phyloP scores from a whole-genome alignment of 2,329 filamentous ascomycete species.

The Fusarium succisae region DNA sequence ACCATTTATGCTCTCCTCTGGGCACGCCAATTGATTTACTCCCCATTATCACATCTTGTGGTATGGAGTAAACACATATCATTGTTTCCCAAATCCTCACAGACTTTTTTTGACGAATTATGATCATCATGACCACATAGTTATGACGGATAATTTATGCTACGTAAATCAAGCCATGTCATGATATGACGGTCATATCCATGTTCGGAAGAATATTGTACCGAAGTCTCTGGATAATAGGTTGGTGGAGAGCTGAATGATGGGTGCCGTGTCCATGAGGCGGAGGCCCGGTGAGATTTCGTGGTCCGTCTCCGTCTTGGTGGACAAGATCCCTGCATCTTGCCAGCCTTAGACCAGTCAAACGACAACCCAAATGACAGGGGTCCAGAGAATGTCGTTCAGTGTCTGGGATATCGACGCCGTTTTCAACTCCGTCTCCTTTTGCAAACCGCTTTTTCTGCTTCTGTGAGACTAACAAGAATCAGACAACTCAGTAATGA shows the following conservation, averaged over 20 bases:
- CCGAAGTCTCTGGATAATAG: background rate
- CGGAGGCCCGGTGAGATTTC: slow-evolving; percentile 46
- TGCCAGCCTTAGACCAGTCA: slow-evolving; percentile 26
- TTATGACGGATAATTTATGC: background rate
- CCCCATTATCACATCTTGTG: slow-evolving; percentile 4
- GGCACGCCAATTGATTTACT: slow-evolving; percentile 36
- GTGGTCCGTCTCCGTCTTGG: slow-evolving; percentile 39
- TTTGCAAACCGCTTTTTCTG: slow-evolving; percentile 28
- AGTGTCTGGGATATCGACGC: slow-evolving; percentile 23
- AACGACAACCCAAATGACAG: slow-evolving; percentile 27
- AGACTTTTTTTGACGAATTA: background rate
- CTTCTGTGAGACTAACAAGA: slow-evolving; percentile 7
- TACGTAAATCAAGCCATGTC: background rate
- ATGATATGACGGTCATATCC: background rate
- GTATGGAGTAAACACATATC: slow-evolving; percentile 7
- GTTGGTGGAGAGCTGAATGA: background rate
- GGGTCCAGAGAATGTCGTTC: slow-evolving; percentile 14
- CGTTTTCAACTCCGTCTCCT: slow-evolving; percentile 35
- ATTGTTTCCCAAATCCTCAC: background rate
- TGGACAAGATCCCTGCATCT: slow-evolving; percentile 21
- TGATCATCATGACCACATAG: background rate
- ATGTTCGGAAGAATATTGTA: slow-evolving; percentile 8
- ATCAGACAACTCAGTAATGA: slow-evolving; percentile 21
- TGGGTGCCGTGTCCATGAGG: slow-evolving; percentile 4
- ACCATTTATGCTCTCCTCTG: slow-evolving; percentile 18